Conservation (phyloP, 2,329 filamentous ascomycete species). For the Trichoderma sp. region DNA sequence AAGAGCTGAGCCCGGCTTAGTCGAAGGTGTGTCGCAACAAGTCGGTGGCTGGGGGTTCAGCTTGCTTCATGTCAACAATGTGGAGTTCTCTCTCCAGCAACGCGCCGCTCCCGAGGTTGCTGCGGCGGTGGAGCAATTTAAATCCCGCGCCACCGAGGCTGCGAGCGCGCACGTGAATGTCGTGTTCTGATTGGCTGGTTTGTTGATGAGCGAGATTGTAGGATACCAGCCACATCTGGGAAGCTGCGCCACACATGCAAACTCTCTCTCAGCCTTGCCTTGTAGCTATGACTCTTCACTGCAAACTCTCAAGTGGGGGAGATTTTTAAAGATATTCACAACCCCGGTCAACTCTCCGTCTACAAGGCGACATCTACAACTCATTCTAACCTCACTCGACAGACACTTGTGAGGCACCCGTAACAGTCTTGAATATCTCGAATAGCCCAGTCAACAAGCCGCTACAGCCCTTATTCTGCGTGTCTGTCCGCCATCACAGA, state of each 20-base stretch:
- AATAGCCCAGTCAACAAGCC: background rate
- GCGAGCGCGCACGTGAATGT: conserved; percentile 15
- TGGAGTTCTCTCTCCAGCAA: conserved; percentile 26
- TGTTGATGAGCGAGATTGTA: background rate
- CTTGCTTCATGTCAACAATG: conserved; percentile 27
- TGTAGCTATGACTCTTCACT: conserved; percentile 13
- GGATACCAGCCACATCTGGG: background rate
- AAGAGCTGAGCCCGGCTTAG: conserved; percentile 9
- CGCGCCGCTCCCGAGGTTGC: conserved; percentile 39
- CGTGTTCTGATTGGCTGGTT: background rate
- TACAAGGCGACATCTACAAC: background rate
- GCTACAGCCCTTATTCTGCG: background rate
- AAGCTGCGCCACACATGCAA: conserved; percentile 1
- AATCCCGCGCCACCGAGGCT: conserved; percentile 23
- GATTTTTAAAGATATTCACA: conserved; percentile 10
- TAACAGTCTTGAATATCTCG: background rate
- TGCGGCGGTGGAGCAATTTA: conserved; percentile 27
- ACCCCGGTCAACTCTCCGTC: background rate
- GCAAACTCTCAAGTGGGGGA: background rate
- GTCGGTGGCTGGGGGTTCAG: conserved; percentile 27
- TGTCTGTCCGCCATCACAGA: background rate
- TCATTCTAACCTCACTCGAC: background rate
- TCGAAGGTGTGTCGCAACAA: conserved; percentile 25
- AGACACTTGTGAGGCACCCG: background rate
- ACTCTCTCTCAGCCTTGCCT: conserved; percentile 13